Percentiles rank a stretch among this genome's conserved stretches.
These are phyloP conservation scores for Albophoma yamanashiensis DNA, from an alignment of 2,329 filamentous ascomycete genomes.

Conservation along the genomic window DNA sequence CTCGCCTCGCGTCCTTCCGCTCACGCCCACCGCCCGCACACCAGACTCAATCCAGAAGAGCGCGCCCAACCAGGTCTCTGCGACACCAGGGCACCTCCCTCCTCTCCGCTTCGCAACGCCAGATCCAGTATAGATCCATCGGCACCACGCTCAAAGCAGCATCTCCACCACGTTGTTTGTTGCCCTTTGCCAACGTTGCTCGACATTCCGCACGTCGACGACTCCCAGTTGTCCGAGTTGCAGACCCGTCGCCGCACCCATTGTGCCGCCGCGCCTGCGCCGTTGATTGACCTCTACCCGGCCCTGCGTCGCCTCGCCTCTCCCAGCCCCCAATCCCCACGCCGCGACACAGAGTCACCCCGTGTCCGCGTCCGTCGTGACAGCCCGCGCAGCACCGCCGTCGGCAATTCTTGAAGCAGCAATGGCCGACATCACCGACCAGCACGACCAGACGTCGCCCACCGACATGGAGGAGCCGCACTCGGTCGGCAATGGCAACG, in stretches of 20 bases:
- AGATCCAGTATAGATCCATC: constrained; percentile 57
- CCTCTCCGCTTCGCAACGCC: constrained; percentile 40
- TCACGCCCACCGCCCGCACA: constrained; percentile 18
- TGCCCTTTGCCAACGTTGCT: constrained; percentile 32
- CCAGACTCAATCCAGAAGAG: constrained; percentile 27
- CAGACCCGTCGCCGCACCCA: background rate
- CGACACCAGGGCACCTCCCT: constrained; percentile 38
- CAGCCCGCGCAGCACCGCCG: constrained; percentile 4
- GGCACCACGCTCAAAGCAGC: constrained; percentile 54
- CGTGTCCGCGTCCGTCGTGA: background rate
- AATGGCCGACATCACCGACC: constrained; percentile 74
- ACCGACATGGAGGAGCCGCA: constrained; percentile 65
- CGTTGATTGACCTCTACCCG: background rate
- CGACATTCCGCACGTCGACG: background rate
- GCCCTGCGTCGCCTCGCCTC: background rate
- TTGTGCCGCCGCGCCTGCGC: background rate
- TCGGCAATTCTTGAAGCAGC: constrained; percentile 4
- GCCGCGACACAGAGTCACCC: background rate
- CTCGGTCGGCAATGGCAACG: constrained; percentile 62
- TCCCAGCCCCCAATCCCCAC: background rate
- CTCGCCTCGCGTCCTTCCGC: constrained; percentile 30
- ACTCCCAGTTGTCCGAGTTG: background rate
- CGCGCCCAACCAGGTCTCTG: constrained; percentile 44
- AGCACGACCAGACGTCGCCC: constrained; percentile 66
- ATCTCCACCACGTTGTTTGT: constrained; percentile 45